Conservation (phyloP, 345 rosid genomes). For the Kandelia obovata region DNA sequence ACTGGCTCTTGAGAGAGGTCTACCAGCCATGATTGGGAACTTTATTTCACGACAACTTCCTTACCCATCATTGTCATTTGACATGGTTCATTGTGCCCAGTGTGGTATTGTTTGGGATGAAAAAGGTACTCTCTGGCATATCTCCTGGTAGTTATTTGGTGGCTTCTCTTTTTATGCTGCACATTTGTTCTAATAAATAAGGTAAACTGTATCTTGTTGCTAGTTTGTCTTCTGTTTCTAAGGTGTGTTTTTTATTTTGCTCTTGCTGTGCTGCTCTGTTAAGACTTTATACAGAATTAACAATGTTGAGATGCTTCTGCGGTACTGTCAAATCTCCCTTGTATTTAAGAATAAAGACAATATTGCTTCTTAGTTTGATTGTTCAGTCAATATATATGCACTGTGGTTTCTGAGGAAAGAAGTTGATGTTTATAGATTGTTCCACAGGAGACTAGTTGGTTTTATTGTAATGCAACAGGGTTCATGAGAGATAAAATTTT, state of each 20-base stretch:
- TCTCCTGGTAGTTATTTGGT: conserved; percentile 6
- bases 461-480: too few relatives aligned
- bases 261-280: not conserved
- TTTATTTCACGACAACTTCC: conserved; percentile 84
- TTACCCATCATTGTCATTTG: conserved; percentile 79
- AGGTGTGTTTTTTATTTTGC: not conserved
- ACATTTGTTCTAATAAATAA: not conserved
- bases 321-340: not conserved
- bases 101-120: conserved; percentile 85
- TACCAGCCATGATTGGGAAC: conserved; percentile 92
- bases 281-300: not conserved
- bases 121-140: conserved; percentile 54
- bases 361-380: not conserved
- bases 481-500: too few relatives aligned
- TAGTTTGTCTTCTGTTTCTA: not conserved
- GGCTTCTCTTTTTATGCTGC: not conserved
- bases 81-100: conserved; percentile 97
- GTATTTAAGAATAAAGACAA: not conserved
- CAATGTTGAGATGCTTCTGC: not conserved
- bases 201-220: conserved; percentile 6
- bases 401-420: not conserved
- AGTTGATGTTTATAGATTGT: not conserved
- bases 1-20: conserved; percentile 95
- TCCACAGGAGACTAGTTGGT: too few relatives aligned
- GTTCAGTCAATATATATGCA: not conserved